A percentile compares a stretch with the other conserved stretches of the same genome.
Evolutionary conservation across 2,329 filamentous ascomycete species (phyloP).

Genomic region (Ophioceras dolichostomum): DNA sequence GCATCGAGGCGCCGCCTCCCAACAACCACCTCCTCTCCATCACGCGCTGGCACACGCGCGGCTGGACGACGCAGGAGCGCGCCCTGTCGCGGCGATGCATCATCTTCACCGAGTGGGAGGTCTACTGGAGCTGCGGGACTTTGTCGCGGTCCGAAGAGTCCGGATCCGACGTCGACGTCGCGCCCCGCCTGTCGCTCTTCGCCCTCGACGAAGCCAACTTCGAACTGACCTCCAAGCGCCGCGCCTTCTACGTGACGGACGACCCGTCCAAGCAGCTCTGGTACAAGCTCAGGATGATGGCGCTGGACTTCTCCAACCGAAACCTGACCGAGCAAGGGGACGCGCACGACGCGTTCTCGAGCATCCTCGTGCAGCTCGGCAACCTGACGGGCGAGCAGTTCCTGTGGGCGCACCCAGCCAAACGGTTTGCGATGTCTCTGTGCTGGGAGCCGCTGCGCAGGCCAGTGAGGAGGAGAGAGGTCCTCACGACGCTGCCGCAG

Average conservation of each 20-base stretch:
- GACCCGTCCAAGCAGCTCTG: not conserved
- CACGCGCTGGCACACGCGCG: constrained; percentile 6
- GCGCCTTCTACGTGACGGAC: not conserved
- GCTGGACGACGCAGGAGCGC: constrained; percentile 11
- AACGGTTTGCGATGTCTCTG: not conserved
- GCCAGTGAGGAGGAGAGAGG: not conserved
- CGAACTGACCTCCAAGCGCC: not conserved
- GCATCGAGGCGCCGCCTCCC: not conserved
- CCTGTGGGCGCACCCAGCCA: not conserved
- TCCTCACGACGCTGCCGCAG: not conserved
- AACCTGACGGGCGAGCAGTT: not conserved
- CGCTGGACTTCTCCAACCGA: not conserved
- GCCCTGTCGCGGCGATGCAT: constrained; percentile 8
- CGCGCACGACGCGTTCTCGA: not conserved
- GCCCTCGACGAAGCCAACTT: no score
- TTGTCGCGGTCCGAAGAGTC: not conserved
- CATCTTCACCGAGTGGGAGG: constrained; percentile 1
- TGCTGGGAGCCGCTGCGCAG: not conserved
- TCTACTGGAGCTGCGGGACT: not conserved
- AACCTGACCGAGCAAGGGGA: not conserved
- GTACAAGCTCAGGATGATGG: not conserved
- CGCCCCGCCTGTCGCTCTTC: no score
- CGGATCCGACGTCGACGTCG: no score
- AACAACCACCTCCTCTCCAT: not conserved
- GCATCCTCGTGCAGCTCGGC: not conserved